Evolutionary conservation across 208 protist genomes (phyloP).

Genomic region (Sergeia podlipaevii): DNA sequence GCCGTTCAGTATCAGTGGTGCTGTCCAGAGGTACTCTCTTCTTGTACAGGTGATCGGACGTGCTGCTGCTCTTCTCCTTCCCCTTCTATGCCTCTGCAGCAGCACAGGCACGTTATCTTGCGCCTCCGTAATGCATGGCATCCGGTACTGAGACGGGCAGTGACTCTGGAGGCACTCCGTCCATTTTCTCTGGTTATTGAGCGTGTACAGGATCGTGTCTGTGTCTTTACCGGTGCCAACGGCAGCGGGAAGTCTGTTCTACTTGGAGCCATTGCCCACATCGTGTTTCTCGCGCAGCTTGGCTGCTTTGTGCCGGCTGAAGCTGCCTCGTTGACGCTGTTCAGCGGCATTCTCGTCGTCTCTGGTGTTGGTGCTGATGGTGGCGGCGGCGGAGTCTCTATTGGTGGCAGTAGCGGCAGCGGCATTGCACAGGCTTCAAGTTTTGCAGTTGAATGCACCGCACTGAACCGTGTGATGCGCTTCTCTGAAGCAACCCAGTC

Average conservation of each 20-base stretch:
- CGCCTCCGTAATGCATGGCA: slow-evolving; percentile 66
- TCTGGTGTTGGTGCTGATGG: slow-evolving; percentile 5
- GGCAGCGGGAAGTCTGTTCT: slow-evolving; percentile 92
- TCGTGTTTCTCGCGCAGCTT: slow-evolving; percentile 91
- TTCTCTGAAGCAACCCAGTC: slow-evolving; percentile 22
- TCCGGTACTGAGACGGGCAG: slow-evolving; percentile 47
- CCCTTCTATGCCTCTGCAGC: neutral
- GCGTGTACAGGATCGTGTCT: slow-evolving; percentile 34
- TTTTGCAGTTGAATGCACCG: slow-evolving; percentile 67
- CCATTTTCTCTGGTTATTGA: slow-evolving; percentile 52
- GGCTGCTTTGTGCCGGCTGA: slow-evolving; percentile 92
- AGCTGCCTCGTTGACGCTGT: slow-evolving; percentile 36
- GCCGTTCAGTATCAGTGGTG: slow-evolving; percentile 68
- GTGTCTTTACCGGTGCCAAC: slow-evolving; percentile 82
- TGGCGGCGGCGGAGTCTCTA: slow-evolving; percentile 1
- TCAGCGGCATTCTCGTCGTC: slow-evolving; percentile 45
- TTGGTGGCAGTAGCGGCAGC: slow-evolving; percentile 8
- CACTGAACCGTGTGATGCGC: slow-evolving; percentile 61
- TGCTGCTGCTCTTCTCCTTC: no score
- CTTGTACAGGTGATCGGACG: slow-evolving; percentile 4
- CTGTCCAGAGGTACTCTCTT: slow-evolving; percentile 25
- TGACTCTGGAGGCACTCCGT: slow-evolving; percentile 27
- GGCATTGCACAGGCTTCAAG: slow-evolving; percentile 31
- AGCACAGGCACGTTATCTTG: slow-evolving; percentile 24
- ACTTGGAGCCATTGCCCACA: slow-evolving; percentile 89